Evolutionary conservation across 1,284 basidiomycete species (phyloP).

Genomic region (Boletellus deceptivus): DNA sequence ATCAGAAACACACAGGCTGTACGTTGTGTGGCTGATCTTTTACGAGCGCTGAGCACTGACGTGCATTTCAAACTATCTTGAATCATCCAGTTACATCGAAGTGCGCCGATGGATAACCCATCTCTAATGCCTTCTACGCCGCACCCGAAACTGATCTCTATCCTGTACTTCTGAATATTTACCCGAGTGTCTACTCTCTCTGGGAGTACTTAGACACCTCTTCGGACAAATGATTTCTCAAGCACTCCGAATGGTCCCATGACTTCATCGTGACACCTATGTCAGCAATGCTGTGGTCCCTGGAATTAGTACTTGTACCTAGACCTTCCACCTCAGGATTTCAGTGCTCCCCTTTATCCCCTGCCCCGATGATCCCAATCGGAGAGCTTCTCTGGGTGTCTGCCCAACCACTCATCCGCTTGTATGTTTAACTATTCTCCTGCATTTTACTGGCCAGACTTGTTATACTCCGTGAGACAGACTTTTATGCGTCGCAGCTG

Average conservation of each 20-base stretch:
- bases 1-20: not conserved
- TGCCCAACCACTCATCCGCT: constrained; percentile 53
- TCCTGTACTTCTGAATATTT: too few species aligned
- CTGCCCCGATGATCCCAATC: constrained; percentile 26
- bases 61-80: not conserved
- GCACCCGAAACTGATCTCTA: not conserved
- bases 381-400: constrained; percentile 57
- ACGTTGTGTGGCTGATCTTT: not conserved
- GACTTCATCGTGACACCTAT: not conserved
- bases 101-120: not conserved
- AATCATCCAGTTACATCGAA: not conserved
- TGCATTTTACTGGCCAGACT: not conserved
- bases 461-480: constrained; percentile 31
- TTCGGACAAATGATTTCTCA: not conserved
- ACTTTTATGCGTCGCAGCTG: constrained; percentile 51
- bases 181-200: too few species aligned
- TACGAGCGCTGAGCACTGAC: not conserved
- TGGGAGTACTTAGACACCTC: too few species aligned
- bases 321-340: too few species aligned
- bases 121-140: not conserved
- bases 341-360: not conserved
- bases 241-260: not conserved
- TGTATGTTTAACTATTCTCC: constrained; percentile 39
- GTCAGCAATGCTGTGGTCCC: constrained; percentile 4
- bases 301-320: constrained; percentile 2